Base-by-base conservation (phyloP, 805 yeast genomes). In the Yamadazyma scolyti region DNA sequence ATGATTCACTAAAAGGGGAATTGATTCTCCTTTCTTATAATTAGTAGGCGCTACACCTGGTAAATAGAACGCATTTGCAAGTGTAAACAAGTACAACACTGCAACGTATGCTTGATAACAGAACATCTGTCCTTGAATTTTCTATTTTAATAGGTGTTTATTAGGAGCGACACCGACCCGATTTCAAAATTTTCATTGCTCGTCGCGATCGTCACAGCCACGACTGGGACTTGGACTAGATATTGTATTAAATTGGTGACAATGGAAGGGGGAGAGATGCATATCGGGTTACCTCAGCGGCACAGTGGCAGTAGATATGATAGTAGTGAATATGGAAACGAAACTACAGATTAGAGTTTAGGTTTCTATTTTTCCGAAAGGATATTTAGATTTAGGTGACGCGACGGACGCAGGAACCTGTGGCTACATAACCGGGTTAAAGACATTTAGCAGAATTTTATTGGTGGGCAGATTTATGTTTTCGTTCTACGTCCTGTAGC, bases 31-130 rank as follows among this genome's bases (percentile, higher is more conserved):
- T 37, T 74, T 68, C 27, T 71, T 65, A 52, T 90, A 93, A 30
- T 90, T 82, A 1, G 94, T 84, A 12, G 98, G 97, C 0, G 97
- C 96, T 15, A 88, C 93, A 6, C 97, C 97, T 0, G 97, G 97
- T 34, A 93, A 67, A 53, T 93, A 90, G 61, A 93, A 90, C 2
- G 81, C 95, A 21, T 42, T 30, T 2, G 25, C 26, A 13, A 20
- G 10, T 5, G 12, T 14, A 17, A 33, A n/a, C 2, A 33, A 17
- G 13, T 28, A 31, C 21, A 23, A 25, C 17, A 27, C 15, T 7
- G n/a, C 21, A 9, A 8, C n/a, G 21, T 23, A 9, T 9, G 13
- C n/a, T 23, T 23, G 13, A 12, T 12, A 23, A 12, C 12, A n/a
- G 13, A 23, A 23, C 25, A 23, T 7, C 12, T 10, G 6, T 7